These are phyloP conservation scores for Plasmopara muralis DNA, from an alignment of 352 stramenopile species.

Conservation along the genomic window DNA sequence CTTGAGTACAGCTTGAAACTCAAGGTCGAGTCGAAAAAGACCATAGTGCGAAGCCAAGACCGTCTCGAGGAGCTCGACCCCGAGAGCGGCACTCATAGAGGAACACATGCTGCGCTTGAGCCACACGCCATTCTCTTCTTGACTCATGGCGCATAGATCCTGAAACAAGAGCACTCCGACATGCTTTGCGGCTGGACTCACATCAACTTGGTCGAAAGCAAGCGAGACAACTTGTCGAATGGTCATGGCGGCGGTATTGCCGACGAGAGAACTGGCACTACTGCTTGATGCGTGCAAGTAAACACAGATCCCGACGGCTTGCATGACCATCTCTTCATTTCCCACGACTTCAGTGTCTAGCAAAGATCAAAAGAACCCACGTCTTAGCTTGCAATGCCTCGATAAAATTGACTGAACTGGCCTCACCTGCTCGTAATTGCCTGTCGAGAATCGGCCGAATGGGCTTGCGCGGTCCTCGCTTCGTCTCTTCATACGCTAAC, in stretches of 20 bases:
- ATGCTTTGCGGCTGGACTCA: slow-evolving; percentile 60
- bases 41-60: slow-evolving; percentile 52
- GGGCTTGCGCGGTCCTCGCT: slow-evolving; percentile 9
- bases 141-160: slow-evolving; percentile 81
- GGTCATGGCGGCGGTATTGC: slow-evolving; percentile 84
- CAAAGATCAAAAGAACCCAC: neutral
- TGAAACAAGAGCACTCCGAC: slow-evolving; percentile 82
- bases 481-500: slow-evolving; percentile 62
- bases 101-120: slow-evolving; percentile 75
- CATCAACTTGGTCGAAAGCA: slow-evolving; percentile 75
- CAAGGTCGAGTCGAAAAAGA: slow-evolving; percentile 62
- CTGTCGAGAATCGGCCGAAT: neutral
- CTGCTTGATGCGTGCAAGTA: slow-evolving; percentile 70
- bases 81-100: slow-evolving; percentile 67
- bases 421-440: neutral
- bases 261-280: slow-evolving; percentile 68
- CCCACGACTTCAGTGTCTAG: slow-evolving; percentile 48
- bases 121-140: slow-evolving; percentile 77
- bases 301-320: slow-evolving; percentile 85
- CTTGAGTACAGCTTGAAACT: slow-evolving; percentile 75
- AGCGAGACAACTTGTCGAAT: slow-evolving; percentile 84
- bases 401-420: neutral
- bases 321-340: slow-evolving; percentile 83
- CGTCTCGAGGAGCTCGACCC: slow-evolving; percentile 74
- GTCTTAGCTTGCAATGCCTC: neutral